Conservation (phyloP, 2,329 filamentous ascomycete species). For the Fusarium albosuccineum region DNA sequence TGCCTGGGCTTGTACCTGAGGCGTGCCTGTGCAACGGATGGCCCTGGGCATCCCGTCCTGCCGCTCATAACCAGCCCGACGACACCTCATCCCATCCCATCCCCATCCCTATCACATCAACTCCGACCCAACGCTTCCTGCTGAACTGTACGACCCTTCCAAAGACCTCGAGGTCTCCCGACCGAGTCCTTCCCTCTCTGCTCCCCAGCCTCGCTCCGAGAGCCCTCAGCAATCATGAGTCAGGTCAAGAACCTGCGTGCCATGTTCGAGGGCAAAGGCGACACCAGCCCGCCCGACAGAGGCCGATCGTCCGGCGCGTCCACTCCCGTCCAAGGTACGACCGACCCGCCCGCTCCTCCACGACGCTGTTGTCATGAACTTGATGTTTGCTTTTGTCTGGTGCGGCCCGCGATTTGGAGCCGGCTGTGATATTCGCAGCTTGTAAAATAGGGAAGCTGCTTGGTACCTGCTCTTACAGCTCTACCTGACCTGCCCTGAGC, state of each 20-base stretch:
- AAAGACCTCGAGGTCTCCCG: constrained; percentile 41
- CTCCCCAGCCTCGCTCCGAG: constrained; percentile 28
- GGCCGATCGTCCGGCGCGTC: constrained; percentile 74
- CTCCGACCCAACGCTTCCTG: constrained; percentile 10
- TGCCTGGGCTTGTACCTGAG: constrained; percentile 27
- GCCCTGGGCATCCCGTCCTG: not conserved
- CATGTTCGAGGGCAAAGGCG: constrained; percentile 82
- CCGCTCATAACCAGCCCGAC: constrained; percentile 41
- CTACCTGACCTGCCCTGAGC: constrained; percentile 31
- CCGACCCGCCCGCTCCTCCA: constrained; percentile 19
- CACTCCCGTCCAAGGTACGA: constrained; percentile 50
- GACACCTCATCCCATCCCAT: constrained; percentile 37
- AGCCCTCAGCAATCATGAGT: constrained; percentile 65
- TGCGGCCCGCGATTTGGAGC: constrained; percentile 22
- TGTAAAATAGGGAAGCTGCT: constrained; percentile 23
- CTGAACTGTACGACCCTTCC: constrained; percentile 21
- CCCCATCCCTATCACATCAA: constrained; percentile 29
- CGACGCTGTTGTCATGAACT: constrained; percentile 16
- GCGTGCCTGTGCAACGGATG: constrained; percentile 34
- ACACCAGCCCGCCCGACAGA: constrained; percentile 74
- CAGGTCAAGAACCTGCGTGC: constrained; percentile 81
- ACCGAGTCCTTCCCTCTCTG: constrained; percentile 44
- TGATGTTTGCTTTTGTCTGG: constrained; percentile 20
- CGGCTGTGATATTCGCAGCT: constrained; percentile 22
- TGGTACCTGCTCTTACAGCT: constrained; percentile 13